phyloP scores from a whole-genome alignment of 176 grass and related monocot species.

The Triticum urartu region DNA sequence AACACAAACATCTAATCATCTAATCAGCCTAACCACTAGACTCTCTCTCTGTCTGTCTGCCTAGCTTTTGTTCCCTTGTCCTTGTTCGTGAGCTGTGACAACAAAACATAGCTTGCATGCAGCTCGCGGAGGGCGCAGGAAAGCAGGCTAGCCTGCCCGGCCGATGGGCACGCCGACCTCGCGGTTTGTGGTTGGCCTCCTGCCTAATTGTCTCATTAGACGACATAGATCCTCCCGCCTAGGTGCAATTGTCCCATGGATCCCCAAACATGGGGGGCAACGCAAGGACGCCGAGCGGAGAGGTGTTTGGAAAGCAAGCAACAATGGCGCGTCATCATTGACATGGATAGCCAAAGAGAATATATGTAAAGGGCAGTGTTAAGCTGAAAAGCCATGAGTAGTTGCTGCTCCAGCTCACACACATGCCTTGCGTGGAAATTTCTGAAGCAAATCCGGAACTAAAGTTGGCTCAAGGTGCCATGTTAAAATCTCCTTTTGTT shows the following conservation, averaged over 20 bases:
- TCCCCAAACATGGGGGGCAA: constrained; percentile 34
- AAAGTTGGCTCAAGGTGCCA: constrained; percentile 14
- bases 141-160: too few species aligned
- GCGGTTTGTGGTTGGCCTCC: constrained; percentile 31
- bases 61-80: constrained; percentile 1
- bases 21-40: neutral
- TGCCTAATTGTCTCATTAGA: constrained; percentile 62
- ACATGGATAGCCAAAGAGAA: neutral
- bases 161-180: constrained; percentile 12
- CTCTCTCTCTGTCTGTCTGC: neutral
- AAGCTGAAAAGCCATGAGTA: neutral
- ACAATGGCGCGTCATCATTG: constrained; percentile 14
- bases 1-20: neutral
- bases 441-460: neutral
- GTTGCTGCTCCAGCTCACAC: constrained; percentile 22
- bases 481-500: constrained; percentile 8
- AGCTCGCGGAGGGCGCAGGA: neutral
- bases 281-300: neutral
- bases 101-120: constrained; percentile 14
- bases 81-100: constrained; percentile 15
- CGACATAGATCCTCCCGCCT: constrained; percentile 58
- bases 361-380: neutral
- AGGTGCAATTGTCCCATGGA: constrained; percentile 39
- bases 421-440: constrained; percentile 4
- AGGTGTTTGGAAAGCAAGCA: constrained; percentile 28